Conservation (phyloP, 208 protist species). For the Crithidia fasciculata region DNA sequence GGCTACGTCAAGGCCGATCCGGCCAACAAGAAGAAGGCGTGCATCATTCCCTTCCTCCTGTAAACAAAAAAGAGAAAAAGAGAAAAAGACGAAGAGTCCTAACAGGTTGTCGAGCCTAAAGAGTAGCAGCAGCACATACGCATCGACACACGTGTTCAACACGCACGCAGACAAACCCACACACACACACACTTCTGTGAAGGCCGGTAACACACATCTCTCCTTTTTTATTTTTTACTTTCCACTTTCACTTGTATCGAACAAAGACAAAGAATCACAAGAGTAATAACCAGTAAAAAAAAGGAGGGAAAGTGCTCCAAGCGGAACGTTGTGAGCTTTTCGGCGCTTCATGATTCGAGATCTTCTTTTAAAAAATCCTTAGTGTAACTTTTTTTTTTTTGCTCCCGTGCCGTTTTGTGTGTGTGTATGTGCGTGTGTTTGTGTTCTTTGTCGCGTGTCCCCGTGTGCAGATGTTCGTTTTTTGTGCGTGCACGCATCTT, state of each 20-base stretch:
- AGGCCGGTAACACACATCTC: background rate
- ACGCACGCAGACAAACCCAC: slow-evolving; percentile 6
- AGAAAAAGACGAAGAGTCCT: background rate
- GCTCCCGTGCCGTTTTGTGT: too few relatives aligned
- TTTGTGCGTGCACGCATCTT: too few relatives aligned
- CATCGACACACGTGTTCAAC: background rate
- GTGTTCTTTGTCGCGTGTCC: too few relatives aligned
- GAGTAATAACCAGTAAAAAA: background rate
- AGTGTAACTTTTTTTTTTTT: too few relatives aligned
- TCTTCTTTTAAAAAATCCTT: too few relatives aligned
- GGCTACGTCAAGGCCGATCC: slow-evolving; percentile 84
- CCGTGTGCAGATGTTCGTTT: too few relatives aligned
- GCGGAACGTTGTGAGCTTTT: too few relatives aligned
- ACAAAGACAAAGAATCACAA: too few relatives aligned
- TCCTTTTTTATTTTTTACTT: background rate
- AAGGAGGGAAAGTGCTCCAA: background rate
- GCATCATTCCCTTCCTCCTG: slow-evolving; percentile 87
- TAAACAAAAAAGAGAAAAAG: slow-evolving; percentile 43
- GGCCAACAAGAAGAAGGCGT: slow-evolving; percentile 72
- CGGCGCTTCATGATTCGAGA: too few relatives aligned
- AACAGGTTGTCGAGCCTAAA: background rate
- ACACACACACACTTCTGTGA: background rate
- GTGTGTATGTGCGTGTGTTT: too few relatives aligned
- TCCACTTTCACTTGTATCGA: background rate
- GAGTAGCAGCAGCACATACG: too few relatives aligned